Percentiles rank a stretch among this genome's conserved stretches.
Conservation (phyloP, 1,139 yeast genomes). For the Candida glucosophila region DNA sequence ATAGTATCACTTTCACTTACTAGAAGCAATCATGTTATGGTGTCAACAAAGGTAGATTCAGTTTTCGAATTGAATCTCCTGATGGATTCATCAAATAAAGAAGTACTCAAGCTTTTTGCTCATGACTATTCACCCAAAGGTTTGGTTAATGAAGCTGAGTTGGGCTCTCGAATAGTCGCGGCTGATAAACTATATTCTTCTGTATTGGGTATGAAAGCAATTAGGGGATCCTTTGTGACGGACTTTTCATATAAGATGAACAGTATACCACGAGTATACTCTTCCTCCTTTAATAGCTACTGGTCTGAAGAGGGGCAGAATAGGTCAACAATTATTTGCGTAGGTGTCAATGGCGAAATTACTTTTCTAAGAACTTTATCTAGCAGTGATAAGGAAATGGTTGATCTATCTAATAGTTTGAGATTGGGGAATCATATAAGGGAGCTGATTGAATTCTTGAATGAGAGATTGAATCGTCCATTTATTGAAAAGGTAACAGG, state of each 20-base stretch:
- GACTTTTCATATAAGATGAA: constrained; percentile 17
- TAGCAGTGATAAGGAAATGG: constrained; percentile 9
- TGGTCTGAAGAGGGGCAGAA: constrained; percentile 20
- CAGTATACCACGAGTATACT: constrained; percentile 34
- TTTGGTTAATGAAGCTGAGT: constrained; percentile 28
- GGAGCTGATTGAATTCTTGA: constrained; percentile 6
- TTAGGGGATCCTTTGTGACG: constrained; percentile 3
- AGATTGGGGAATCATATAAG: constrained; percentile 7
- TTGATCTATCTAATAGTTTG: constrained; percentile 2
- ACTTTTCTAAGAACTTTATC: constrained; percentile 14
- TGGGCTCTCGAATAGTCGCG: constrained; percentile 19
- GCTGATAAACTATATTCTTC: constrained; percentile 39
- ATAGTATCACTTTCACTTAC: constrained; percentile 24
- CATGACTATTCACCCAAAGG: constrained; percentile 31
- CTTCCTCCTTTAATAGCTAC: constrained; percentile 18
- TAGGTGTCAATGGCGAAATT: constrained; percentile 45
- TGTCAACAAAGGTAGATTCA: constrained; percentile 37
- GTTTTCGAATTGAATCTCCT: constrained; percentile 18
- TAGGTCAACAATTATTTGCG: constrained; percentile 22
- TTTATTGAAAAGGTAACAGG: constrained; percentile 32
- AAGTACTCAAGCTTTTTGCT: constrained; percentile 11
- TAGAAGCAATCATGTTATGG: constrained; percentile 13
- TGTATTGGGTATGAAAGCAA: constrained; percentile 18
- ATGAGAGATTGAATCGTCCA: constrained; percentile 23
- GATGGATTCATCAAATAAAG: constrained; percentile 5